phyloP scores from a whole-genome alignment of 1,284 basidiomycete species.

The Tremellales sp. region DNA sequence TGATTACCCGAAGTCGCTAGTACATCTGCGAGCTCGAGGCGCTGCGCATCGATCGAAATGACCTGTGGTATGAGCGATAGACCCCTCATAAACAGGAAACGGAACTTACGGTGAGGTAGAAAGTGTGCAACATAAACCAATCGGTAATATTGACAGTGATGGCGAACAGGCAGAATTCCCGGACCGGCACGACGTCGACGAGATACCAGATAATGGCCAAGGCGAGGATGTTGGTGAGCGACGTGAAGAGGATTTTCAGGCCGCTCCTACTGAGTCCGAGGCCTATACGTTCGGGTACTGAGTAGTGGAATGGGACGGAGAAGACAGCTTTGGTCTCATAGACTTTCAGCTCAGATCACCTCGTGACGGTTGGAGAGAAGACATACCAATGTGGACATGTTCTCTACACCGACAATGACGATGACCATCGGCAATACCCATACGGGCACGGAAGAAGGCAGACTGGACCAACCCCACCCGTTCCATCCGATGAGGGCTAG shows the following conservation, averaged over 20 bases:
- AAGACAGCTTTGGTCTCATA: slow-evolving; percentile 81
- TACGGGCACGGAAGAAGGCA: slow-evolving; percentile 45
- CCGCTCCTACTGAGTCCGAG: slow-evolving; percentile 82
- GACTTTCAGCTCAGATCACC: no score
- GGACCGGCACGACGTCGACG: slow-evolving; percentile 69
- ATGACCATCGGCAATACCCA: slow-evolving; percentile 86
- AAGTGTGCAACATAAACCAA: slow-evolving; percentile 66
- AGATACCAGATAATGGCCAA: slow-evolving; percentile 74
- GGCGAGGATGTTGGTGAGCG: slow-evolving; percentile 78
- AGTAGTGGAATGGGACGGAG: slow-evolving; percentile 79
- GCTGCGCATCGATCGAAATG: slow-evolving; percentile 55
- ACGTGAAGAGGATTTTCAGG: slow-evolving; percentile 85
- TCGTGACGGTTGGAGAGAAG: not conserved
- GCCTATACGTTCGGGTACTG: slow-evolving; percentile 88
- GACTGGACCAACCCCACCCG: slow-evolving; percentile 32
- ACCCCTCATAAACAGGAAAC: not conserved
- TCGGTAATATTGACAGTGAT: slow-evolving; percentile 91
- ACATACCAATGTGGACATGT: slow-evolving; percentile 88
- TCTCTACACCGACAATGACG: slow-evolving; percentile 92
- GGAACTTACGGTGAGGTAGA: slow-evolving; percentile 52
- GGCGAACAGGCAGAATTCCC: slow-evolving; percentile 90
- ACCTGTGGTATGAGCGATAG: slow-evolving; percentile 30
- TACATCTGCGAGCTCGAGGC: slow-evolving; percentile 51
- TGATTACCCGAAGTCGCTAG: slow-evolving; percentile 14
- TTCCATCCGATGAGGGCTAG: slow-evolving; percentile 44